Percentiles rank a stretch among this genome's conserved stretches.
These are phyloP conservation scores for Citrus unshiu DNA, from an alignment of 345 rosid species.

Conservation along the genomic window DNA sequence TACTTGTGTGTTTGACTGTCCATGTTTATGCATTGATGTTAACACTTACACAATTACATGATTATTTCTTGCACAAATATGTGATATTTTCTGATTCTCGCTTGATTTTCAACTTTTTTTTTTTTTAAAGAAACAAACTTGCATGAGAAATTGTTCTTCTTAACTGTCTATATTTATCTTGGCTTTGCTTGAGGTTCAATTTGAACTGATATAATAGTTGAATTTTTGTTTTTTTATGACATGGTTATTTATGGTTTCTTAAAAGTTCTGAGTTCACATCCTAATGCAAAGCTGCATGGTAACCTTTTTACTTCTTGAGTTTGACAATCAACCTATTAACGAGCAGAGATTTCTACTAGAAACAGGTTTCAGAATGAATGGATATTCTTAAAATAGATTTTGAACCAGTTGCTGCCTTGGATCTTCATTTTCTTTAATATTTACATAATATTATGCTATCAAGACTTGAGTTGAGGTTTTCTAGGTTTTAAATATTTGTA, in stretches of 20 bases:
- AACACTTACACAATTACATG: not conserved
- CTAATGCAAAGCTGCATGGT: not conserved
- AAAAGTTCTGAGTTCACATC: not conserved
- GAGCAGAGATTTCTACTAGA: not conserved
- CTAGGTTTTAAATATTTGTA: not conserved
- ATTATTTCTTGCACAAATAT: not conserved
- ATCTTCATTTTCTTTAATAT: not conserved
- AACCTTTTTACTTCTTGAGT: not conserved
- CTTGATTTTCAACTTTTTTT: not conserved
- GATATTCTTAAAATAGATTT: not conserved
- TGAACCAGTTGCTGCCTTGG: constrained; percentile 1
- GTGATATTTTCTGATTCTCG: not conserved
- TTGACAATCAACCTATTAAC: not conserved
- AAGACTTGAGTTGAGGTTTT: not conserved
- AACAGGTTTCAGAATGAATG: not conserved
- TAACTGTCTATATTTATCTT: not conserved
- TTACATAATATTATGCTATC: not conserved
- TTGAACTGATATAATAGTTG: not conserved
- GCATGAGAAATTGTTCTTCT: not conserved
- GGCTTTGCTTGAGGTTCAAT: not conserved
- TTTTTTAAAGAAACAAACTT: too few species aligned
- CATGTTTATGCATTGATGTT: not conserved
- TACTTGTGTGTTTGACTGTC: not conserved
- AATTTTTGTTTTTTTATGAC: not conserved
- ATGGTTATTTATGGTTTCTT: not conserved